Percentiles rank a stretch among this genome's conserved stretches.
phyloP scores from a whole-genome alignment of 2,329 filamentous ascomycete genomes.

The Fusarium sacchari region DNA sequence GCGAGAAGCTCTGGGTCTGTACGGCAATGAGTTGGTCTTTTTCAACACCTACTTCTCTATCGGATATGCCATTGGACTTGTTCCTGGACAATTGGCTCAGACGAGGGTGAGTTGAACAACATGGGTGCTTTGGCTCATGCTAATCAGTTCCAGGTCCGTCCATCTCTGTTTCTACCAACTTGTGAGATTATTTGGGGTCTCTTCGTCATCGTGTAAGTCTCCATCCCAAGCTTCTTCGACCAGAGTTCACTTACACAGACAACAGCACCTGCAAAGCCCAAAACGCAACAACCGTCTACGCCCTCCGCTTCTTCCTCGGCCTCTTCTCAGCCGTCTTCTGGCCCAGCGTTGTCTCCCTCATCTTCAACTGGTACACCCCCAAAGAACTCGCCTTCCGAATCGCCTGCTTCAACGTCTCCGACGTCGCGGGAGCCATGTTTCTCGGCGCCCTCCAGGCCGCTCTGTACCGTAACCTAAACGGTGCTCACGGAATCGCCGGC shows the following conservation, averaged over 20 bases:
- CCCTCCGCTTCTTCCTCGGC: constrained; percentile 57
- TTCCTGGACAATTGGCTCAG: constrained; percentile 52
- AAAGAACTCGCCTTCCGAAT: constrained; percentile 54
- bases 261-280: constrained; percentile 46
- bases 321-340: constrained; percentile 52
- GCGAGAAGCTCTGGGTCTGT: constrained; percentile 47
- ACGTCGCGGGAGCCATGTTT: constrained; percentile 57
- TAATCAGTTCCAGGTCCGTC: constrained; percentile 42
- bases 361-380: constrained; percentile 58
- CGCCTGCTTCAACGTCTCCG: constrained; percentile 56
- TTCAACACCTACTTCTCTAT: constrained; percentile 64
- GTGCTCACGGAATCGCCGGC: constrained; percentile 51
- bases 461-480: constrained; percentile 54
- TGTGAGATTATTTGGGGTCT: constrained; percentile 50
- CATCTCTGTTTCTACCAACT: constrained; percentile 52
- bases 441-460: constrained; percentile 56
- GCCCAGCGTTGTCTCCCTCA: constrained; percentile 51
- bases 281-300: constrained; percentile 51
- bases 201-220: constrained; percentile 40
- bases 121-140: fast-evolving
- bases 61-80: constrained; percentile 65
- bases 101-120: constrained; percentile 39
- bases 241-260: not conserved
- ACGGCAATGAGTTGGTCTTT: constrained; percentile 66
- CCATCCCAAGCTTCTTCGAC: fast-evolving